A percentile compares a stretch with the other conserved stretches of the same genome.
Conservation (phyloP, 805 yeast species). For the Kurtzmaniella fragi region DNA sequence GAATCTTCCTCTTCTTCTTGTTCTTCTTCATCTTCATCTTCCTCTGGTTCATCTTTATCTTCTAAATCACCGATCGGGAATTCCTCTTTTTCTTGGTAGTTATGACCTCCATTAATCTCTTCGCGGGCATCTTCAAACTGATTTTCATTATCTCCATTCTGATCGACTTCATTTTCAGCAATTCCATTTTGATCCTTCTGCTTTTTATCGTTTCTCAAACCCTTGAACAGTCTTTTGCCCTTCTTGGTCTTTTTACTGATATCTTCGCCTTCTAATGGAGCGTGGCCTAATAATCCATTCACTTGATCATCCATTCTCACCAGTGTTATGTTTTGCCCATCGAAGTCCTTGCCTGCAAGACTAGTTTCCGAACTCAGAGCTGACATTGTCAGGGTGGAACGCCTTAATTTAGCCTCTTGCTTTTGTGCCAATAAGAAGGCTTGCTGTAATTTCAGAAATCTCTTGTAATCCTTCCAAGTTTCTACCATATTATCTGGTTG, state of each 20-base stretch:
- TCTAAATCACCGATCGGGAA: constrained; percentile 3
- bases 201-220: constrained; percentile 1
- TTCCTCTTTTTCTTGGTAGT: no score
- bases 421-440: constrained; percentile 48
- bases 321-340: neutral
- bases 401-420: constrained; percentile 27
- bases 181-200: constrained; percentile 7
- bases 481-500: constrained; percentile 94
- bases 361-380: constrained; percentile 9
- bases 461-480: constrained; percentile 87
- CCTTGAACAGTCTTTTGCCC: constrained; percentile 2
- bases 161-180: constrained; percentile 5
- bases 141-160: constrained; percentile 2
- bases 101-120: constrained; percentile 1
- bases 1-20: constrained; percentile 2
- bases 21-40: constrained; percentile 3
- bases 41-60: neutral
- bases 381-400: constrained; percentile 5
- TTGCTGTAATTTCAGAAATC: constrained; percentile 51
- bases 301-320: constrained; percentile 11
- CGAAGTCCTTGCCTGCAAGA: constrained; percentile 5
- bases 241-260: constrained; percentile 7
- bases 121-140: constrained; percentile 3
- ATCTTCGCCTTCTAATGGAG: constrained; percentile 15
- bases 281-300: constrained; percentile 33